Percentiles rank a stretch among this genome's conserved stretches.
phyloP scores from a whole-genome alignment of 1,284 basidiomycete genomes.

The Cutaneotrichosporon curvatum region DNA sequence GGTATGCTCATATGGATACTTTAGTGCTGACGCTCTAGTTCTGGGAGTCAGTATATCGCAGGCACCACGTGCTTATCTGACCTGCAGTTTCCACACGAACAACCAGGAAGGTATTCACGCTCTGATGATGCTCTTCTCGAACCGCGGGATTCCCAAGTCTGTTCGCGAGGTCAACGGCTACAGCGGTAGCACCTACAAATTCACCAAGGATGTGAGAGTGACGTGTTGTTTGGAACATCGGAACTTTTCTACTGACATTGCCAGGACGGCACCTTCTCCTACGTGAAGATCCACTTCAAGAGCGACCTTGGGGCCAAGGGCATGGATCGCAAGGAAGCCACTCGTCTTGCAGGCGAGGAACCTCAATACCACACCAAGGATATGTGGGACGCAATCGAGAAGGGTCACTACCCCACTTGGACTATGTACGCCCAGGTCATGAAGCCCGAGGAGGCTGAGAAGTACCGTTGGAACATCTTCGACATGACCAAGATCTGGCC shows the following conservation, averaged over 20 bases:
- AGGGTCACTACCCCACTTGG: conserved; percentile 63
- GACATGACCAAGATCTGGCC: conserved; percentile 81
- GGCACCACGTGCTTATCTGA: not conserved
- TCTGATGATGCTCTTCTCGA: conserved; percentile 71
- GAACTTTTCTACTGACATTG: not conserved
- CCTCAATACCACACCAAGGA: conserved; percentile 68
- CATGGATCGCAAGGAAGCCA: conserved; percentile 46
- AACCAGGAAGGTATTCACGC: conserved; percentile 58
- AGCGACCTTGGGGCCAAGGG: conserved; percentile 70
- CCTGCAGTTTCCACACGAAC: conserved; percentile 48
- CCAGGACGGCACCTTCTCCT: conserved; percentile 54
- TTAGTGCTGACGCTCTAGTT: conserved; percentile 48
- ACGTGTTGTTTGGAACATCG: too few species aligned
- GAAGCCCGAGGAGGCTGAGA: conserved; percentile 54
- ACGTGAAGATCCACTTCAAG: conserved; percentile 79
- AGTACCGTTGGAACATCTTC: conserved; percentile 59
- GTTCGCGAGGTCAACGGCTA: conserved; percentile 81
- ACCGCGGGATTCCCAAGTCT: conserved; percentile 70
- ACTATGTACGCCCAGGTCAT: conserved; percentile 70
- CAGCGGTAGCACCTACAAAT: conserved; percentile 45
- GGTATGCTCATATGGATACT: not conserved
- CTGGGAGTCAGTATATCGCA: conserved; percentile 58
- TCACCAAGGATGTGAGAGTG: conserved; percentile 52
- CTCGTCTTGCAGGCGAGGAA: conserved; percentile 40
- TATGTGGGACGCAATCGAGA: conserved; percentile 57